phyloP scores from a whole-genome alignment of 306 rosid species.

The Delonix regia region DNA sequence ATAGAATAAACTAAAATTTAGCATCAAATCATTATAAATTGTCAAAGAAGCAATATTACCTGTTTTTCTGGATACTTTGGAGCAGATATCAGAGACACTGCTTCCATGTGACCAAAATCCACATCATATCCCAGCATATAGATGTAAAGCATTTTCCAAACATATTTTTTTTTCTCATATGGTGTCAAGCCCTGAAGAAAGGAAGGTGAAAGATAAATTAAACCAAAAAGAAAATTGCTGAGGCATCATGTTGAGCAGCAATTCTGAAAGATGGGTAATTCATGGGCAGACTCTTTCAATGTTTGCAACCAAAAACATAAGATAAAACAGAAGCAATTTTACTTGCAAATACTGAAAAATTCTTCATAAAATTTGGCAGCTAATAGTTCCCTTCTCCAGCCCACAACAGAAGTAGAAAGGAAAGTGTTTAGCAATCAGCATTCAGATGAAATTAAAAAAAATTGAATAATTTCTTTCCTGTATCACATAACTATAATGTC shows the following conservation, averaged over 20 bases:
- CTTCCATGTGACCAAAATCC: slow-evolving; percentile 90
- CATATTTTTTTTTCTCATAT: slow-evolving; percentile 81
- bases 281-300: neutral
- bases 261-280: neutral
- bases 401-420: neutral
- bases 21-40: neutral
- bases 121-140: slow-evolving; percentile 80
- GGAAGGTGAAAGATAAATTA: neutral
- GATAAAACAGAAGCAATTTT: neutral
- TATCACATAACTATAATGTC: neutral
- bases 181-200: slow-evolving; percentile 66
- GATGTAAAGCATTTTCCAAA: slow-evolving; percentile 88
- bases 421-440: neutral
- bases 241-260: slow-evolving; percentile 6
- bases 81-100: slow-evolving; percentile 86
- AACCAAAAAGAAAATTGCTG: neutral
- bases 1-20: neutral
- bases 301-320: neutral
- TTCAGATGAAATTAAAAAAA: neutral
- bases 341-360: slow-evolving; percentile 13
- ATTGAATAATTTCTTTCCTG: neutral
- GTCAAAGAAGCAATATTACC: slow-evolving; percentile 37
- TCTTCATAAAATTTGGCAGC: neutral
- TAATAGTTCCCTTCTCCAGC: neutral
- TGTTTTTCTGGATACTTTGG: slow-evolving; percentile 89